phyloP scores from a whole-genome alignment of 208 protist species.

The Trypanosoma theileri region DNA sequence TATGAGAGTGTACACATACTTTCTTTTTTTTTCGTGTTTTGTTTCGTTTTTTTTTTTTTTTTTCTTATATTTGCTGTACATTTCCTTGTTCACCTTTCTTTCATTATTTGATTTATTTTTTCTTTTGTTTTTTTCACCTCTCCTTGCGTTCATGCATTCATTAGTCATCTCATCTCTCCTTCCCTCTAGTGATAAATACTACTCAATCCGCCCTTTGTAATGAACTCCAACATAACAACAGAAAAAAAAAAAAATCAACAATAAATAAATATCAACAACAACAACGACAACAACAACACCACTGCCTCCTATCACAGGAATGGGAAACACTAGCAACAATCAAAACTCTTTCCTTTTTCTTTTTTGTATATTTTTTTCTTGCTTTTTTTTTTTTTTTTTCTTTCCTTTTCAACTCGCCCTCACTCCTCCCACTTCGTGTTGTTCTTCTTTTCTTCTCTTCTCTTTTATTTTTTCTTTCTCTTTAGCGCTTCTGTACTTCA shows the following conservation, averaged over 20 bases:
- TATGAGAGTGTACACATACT: conserved; percentile 3
- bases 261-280: too few relatives aligned
- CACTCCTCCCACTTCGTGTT: neutral
- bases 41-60: conserved; percentile 3
- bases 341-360: neutral
- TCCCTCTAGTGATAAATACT: too few relatives aligned
- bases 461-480: neutral
- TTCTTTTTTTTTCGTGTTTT: too few relatives aligned
- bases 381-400: conserved; percentile 2
- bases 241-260: too few relatives aligned
- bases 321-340: too few relatives aligned
- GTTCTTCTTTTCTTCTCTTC: neutral
- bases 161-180: neutral
- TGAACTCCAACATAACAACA: too few relatives aligned
- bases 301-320: too few relatives aligned
- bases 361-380: conserved; percentile 1
- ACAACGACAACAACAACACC: too few relatives aligned
- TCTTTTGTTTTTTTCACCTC: neutral
- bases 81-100: neutral
- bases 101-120: neutral
- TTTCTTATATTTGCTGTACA: too few relatives aligned
- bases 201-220: too few relatives aligned
- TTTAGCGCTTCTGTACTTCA: neutral
- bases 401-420: neutral
- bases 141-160: neutral